Evolutionary conservation across 306 rosid species (phyloP).

Genomic region (Elaeagnus macrophylla): DNA sequence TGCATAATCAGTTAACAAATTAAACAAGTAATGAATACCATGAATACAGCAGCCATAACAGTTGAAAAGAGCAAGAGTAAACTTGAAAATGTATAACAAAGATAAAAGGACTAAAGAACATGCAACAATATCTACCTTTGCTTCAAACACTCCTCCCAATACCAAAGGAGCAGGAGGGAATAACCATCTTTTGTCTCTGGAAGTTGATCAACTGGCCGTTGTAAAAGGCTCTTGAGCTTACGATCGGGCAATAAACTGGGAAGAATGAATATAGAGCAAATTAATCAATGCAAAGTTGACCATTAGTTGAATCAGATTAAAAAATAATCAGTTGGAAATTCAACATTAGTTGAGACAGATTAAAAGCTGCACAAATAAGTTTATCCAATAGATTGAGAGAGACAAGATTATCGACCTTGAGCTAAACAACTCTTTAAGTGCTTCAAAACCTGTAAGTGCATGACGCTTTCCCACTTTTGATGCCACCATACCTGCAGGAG

Average conservation of each 20-base stretch:
- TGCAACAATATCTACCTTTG: constrained; percentile 45
- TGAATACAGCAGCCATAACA: too few species aligned
- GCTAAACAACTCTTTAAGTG: constrained; percentile 70
- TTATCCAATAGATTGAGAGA: background rate
- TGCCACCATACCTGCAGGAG: constrained; percentile 78
- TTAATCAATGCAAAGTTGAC: too few species aligned
- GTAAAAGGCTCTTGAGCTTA: constrained; percentile 73
- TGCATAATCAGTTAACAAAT: constrained; percentile 10
- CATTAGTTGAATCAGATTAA: background rate
- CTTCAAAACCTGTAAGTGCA: constrained; percentile 90
- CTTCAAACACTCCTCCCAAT: constrained; percentile 95
- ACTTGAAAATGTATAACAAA: background rate
- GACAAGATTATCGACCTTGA: constrained; percentile 43
- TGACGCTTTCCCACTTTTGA: constrained; percentile 97
- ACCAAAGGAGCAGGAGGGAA: constrained; percentile 87
- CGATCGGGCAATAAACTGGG: constrained; percentile 84
- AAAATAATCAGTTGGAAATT: too few species aligned
- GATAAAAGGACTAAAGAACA: constrained; percentile 2
- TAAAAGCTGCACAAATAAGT: background rate
- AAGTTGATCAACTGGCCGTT: constrained; percentile 50
- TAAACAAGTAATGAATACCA: too few species aligned
- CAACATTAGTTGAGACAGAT: too few species aligned
- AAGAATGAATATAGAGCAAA: background rate
- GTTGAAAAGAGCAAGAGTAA: background rate
- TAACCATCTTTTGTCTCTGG: constrained; percentile 87